Base-by-base conservation (phyloP, 768 basidiomycete species). In the Tremella yokohamensis region DNA sequence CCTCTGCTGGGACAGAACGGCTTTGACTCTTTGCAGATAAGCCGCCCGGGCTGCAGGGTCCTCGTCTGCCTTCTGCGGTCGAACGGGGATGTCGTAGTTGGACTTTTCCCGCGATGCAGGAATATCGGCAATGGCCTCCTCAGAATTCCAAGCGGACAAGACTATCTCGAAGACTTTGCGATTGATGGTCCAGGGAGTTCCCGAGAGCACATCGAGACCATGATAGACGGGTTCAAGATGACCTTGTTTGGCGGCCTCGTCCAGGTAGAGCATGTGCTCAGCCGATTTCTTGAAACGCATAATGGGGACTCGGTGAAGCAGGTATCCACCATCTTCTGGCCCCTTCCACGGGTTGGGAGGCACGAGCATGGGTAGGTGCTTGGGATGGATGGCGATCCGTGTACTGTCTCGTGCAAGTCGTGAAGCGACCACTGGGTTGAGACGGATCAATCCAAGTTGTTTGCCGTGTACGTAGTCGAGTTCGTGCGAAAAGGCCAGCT, bases 401-500 rank as follows among this genome's bases (percentile, higher is more conserved):
- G 92, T 69, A 40, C 77, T 80, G 60, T 97, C 93, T 57, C 83
- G 84, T 2, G 89, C 84, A 54, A 98, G 79, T 2, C 87, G 83
- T 13, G 87, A 84, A 2, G 85, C 79, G 4, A 98, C 87, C 3
- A 81, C 84, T 0, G 87, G 85, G 74, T 97, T 94, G 58, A 94
- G 78, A 71, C 85, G 85, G 73, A 98, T 86, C 19, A 97, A 84
- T 25, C 94, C 94, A n/a, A 96, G 82, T 73, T 91, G 94, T 61
- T 85, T 85, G 0, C 94, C 92, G n/a, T 89, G 84, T n/a, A 86
- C 74, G 72, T 92, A 94, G 76, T 97, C 93, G 72, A 96, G 96
- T 1, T 84, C 82, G 69, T 96, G 92, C 54, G 84, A 85, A 78
- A 98, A 92, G 1, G 93, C 94, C 0, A 89, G 88, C 65, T 97